phyloP scores from a whole-genome alignment of 495 filamentous ascomycete genomes.

The Schizothecium vesticola region DNA sequence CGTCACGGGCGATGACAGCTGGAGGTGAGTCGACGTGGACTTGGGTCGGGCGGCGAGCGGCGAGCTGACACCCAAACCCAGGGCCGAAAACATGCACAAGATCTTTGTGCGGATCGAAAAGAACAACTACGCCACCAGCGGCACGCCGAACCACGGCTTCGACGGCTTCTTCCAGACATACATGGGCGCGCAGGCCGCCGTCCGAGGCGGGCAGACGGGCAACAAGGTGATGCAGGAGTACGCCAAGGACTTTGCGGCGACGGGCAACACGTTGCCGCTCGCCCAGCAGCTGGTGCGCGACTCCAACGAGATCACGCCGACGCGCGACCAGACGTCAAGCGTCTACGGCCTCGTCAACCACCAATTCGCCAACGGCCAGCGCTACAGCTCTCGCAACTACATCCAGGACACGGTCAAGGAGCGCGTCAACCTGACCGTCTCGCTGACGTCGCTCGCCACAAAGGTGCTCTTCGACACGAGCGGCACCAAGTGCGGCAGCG shows the following conservation, averaged over 20 bases:
- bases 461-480: constrained; percentile 29
- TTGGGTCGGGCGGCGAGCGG: too few species aligned
- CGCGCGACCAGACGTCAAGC: constrained; percentile 30
- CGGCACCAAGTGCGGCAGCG: constrained; percentile 18
- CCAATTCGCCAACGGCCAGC: constrained; percentile 30
- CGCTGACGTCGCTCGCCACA: constrained; percentile 31
- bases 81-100: constrained; percentile 32
- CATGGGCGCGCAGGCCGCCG: constrained; percentile 26
- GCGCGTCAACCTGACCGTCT: constrained; percentile 29
- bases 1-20: constrained; percentile 31
- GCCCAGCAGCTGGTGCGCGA: constrained; percentile 27
- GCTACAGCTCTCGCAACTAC: constrained; percentile 34
- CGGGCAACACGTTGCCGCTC: constrained; percentile 21
- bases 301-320: constrained; percentile 27
- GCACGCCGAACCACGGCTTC: constrained; percentile 26
- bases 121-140: constrained; percentile 30
- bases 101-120: constrained; percentile 33
- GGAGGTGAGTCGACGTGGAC: constrained; percentile 30
- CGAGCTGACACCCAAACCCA: background rate
- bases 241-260: constrained; percentile 21
- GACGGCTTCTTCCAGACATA: constrained; percentile 34
- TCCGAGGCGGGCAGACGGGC: constrained; percentile 21
- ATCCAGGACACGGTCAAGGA: constrained; percentile 25
- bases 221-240: constrained; percentile 29
- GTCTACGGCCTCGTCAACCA: constrained; percentile 32